Percentiles rank a stretch among this genome's conserved stretches.
Conservation (phyloP, 2,329 filamentous ascomycete genomes). For the Pseudogymnoascus sp. region DNA sequence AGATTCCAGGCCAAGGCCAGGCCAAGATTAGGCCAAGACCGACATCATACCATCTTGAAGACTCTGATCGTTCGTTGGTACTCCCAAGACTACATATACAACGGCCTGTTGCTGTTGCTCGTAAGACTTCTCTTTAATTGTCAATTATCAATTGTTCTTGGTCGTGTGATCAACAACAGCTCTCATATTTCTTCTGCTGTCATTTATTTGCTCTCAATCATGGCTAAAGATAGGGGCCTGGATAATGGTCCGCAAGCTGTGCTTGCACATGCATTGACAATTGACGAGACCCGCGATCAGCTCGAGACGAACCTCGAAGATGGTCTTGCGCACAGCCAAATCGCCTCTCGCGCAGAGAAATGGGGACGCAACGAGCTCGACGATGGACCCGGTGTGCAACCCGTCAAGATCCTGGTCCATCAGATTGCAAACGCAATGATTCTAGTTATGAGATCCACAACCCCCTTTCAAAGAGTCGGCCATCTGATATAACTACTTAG, state of each 20-base stretch:
- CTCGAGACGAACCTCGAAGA: slow-evolving; percentile 48
- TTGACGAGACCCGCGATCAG: slow-evolving; percentile 45
- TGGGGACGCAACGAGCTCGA: slow-evolving; percentile 58
- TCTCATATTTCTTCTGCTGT: background rate
- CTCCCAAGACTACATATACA: background rate
- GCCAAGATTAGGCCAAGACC: background rate
- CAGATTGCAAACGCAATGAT: slow-evolving; percentile 66
- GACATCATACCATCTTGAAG: background rate
- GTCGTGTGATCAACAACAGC: background rate
- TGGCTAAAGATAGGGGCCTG: background rate
- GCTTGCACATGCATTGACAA: slow-evolving; percentile 49
- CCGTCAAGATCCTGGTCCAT: slow-evolving; percentile 54
- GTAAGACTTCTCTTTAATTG: background rate
- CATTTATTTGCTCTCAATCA: background rate
- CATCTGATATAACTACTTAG: slow-evolving; percentile 26
- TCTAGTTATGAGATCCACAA: slow-evolving; percentile 37
- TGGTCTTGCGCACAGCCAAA: slow-evolving; percentile 50
- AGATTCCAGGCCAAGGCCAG: background rate
- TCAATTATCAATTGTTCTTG: background rate
- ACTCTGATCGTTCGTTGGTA: background rate
- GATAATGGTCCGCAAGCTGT: background rate
- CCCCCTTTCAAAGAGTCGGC: background rate
- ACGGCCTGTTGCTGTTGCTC: background rate
- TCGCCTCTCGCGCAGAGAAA: slow-evolving; percentile 44
- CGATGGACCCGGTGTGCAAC: slow-evolving; percentile 50